phyloP scores from a whole-genome alignment of 2,329 filamentous ascomycete species.

The Geosmithia flava region DNA sequence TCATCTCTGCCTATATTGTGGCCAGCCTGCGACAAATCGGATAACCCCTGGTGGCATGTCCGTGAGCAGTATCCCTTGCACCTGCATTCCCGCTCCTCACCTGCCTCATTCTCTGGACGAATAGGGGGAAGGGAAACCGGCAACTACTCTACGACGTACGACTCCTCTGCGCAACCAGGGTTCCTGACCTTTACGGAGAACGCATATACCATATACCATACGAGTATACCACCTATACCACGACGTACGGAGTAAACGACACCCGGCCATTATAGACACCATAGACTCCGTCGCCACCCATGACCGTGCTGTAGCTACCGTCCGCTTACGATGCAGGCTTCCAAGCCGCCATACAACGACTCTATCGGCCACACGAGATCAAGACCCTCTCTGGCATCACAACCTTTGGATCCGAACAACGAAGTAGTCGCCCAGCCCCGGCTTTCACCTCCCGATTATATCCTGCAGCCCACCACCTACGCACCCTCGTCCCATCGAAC shows the following conservation, averaged over 20 bases:
- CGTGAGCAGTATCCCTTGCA: conserved; percentile 2
- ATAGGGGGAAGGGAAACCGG: background rate
- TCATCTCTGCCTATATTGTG: background rate
- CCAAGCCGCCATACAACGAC: background rate
- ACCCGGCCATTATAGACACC: background rate
- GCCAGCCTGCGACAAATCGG: background rate
- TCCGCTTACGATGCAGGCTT: conserved; percentile 1
- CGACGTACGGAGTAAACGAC: background rate
- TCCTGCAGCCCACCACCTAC: background rate
- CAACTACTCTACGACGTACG: background rate
- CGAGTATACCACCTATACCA: too few relatives aligned
- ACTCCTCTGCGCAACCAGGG: background rate
- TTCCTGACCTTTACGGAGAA: background rate
- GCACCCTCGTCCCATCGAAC: background rate
- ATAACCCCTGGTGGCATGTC: background rate
- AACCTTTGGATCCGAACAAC: conserved; percentile 9
- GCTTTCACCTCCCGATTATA: conserved; percentile 14
- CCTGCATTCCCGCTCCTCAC: conserved; percentile 1
- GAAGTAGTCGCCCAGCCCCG: conserved; percentile 14
- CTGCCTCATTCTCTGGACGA: background rate
- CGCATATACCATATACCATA: too few relatives aligned
- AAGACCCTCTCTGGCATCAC: conserved; percentile 9
- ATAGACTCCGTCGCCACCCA: background rate
- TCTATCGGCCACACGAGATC: conserved; percentile 1
- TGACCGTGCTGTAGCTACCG: background rate